These are phyloP conservation scores for Debaryomyces castellii DNA, from an alignment of 805 yeast species.

Conservation along the genomic window DNA sequence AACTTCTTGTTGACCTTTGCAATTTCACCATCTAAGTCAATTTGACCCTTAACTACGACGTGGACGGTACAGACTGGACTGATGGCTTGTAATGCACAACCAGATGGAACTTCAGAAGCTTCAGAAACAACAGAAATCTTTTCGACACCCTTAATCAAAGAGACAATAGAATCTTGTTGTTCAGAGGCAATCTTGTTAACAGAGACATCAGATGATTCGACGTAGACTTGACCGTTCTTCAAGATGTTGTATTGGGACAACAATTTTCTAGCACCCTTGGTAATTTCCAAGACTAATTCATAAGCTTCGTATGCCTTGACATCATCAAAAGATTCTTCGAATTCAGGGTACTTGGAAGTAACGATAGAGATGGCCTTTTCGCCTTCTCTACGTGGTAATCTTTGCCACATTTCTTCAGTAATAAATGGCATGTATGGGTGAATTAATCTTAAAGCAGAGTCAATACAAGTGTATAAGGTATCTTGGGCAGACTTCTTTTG, in stretches of 20 bases:
- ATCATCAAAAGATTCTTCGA: slow-evolving; percentile 59
- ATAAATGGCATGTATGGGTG: slow-evolving; percentile 99
- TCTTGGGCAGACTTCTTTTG: slow-evolving; percentile 91
- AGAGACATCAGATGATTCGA: slow-evolving; percentile 60
- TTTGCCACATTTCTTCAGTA: slow-evolving; percentile 99
- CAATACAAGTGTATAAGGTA: slow-evolving; percentile 89
- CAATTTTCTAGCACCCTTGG: slow-evolving; percentile 89
- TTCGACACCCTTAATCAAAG: slow-evolving; percentile 89
- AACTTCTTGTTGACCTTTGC: slow-evolving; percentile 78
- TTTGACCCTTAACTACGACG: slow-evolving; percentile 88
- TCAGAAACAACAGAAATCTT: slow-evolving; percentile 62
- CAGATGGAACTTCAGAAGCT: slow-evolving; percentile 68
- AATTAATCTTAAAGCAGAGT: slow-evolving; percentile 84
- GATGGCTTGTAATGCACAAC: slow-evolving; percentile 85
- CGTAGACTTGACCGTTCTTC: slow-evolving; percentile 83
- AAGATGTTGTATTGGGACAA: slow-evolving; percentile 86
- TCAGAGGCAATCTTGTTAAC: slow-evolving; percentile 53
- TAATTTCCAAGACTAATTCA: slow-evolving; percentile 79
- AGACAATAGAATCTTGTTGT: slow-evolving; percentile 84
- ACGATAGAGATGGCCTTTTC: slow-evolving; percentile 73
- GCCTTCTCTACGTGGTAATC: slow-evolving; percentile 82
- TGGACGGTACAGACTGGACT: slow-evolving; percentile 82
- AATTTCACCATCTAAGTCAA: slow-evolving; percentile 90
- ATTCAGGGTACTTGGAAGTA: slow-evolving; percentile 77
- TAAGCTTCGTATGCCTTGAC: slow-evolving; percentile 69